Evolutionary conservation across 108 stramenopile species (phyloP).

Genomic region (Halocafeteria seosinensis): DNA sequence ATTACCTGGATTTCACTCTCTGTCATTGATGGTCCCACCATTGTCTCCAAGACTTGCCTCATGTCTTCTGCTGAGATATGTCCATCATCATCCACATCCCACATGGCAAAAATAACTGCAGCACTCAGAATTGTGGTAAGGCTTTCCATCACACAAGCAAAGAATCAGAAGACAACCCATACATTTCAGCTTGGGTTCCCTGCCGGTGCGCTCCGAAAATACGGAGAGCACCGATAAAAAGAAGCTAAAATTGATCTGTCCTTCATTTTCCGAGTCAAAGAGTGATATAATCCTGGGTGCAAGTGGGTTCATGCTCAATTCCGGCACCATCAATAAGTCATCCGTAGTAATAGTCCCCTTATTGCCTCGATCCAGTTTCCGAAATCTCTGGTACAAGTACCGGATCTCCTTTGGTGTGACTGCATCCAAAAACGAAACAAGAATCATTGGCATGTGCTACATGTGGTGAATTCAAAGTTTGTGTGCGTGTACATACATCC

Average conservation of each 20-base stretch:
- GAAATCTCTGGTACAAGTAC: not conserved
- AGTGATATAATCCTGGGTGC: not conserved
- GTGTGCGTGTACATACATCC: not conserved
- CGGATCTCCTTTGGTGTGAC: not conserved
- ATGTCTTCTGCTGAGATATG: not conserved
- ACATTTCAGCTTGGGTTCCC: not conserved
- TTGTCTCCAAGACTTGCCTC: not conserved
- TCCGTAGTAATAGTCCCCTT: not conserved
- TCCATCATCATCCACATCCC: not conserved
- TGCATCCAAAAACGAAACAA: too few relatives aligned
- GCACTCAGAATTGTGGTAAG: too few relatives aligned
- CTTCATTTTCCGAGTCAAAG: not conserved
- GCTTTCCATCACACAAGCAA: too few relatives aligned
- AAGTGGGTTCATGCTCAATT: not conserved
- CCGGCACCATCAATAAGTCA: not conserved
- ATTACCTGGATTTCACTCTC: too few relatives aligned
- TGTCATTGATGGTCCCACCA: too few relatives aligned
- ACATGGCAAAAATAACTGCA: not conserved
- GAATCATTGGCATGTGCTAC: too few relatives aligned
- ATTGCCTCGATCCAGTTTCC: not conserved
- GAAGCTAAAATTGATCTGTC: not conserved
- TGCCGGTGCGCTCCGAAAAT: not conserved
- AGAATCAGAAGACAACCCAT: too few relatives aligned
- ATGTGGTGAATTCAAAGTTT: too few relatives aligned
- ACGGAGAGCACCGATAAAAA: not conserved